Base-by-base conservation (phyloP, 2,329 filamentous ascomycete species). In the Hypoxylon sp. region DNA sequence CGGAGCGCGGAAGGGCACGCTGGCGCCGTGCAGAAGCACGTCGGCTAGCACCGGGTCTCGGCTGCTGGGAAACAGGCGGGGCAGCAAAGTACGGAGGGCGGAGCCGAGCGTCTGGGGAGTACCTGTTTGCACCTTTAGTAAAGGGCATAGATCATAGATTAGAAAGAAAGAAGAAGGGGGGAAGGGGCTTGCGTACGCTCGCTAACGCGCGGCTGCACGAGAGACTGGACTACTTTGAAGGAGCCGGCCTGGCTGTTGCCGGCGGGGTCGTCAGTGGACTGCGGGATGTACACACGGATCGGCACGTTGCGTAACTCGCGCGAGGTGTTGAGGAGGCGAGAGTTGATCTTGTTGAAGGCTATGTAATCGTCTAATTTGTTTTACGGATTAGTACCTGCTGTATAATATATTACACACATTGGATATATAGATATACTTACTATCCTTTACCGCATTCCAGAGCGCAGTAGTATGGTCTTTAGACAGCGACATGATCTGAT, bases 401-500 rank as follows among this genome's bases (percentile, higher is more conserved):
- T n/a, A n/a, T n/a, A n/a, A n/a, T n/a, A n/a, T n/a, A n/a, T n/a
- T n/a, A n/a, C n/a, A n/a, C n/a, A n/a, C n/a, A 25, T 25, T 25
- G 21, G 5, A 25, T 25, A 25, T 25, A 25, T 25, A 25, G 21
- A 16, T 16, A 26, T 6, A 52, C 79, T 55, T 72, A 87, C 83
- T 89, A 61, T 89, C 83, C 69, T 87, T 80, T 30, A 96, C 89
- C 7, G 89, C 82, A 59, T 86, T 81, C 91, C 92, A 97, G 23
- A 97, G 78, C 21, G 87, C 82, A 5, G 86, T 90, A 9, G 90
- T 94, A 69, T 96, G 86, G 34, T 89, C 85, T 69, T 91, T 92
- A 54, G 88, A 91, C 65, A 97, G 76, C 44, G 86, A 87, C 90
- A 96, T 96, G 65, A 96, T 92, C 54, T 89, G 87, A 68, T 93